These are phyloP conservation scores for Urochloa ruziziensis DNA, from an alignment of 176 grass and related monocot genomes.

Conservation along the genomic window DNA sequence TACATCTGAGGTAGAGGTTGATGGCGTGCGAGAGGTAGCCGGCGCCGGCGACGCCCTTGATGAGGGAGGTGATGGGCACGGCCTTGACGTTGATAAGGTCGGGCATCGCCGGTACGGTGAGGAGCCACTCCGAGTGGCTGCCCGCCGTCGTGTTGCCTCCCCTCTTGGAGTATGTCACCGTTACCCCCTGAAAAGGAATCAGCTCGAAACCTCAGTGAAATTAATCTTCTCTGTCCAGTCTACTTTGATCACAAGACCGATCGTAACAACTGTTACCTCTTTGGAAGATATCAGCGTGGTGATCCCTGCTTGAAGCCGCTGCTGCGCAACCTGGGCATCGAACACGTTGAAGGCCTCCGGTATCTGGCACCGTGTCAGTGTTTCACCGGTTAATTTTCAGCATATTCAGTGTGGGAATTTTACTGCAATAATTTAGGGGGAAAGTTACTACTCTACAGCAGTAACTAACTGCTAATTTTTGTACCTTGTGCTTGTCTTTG, in stretches of 20 bases:
- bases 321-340: constrained; percentile 56
- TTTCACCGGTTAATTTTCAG: too few species aligned
- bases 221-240: too few species aligned
- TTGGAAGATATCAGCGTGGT: constrained; percentile 64
- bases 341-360: constrained; percentile 91
- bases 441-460: too few species aligned
- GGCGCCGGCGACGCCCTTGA: constrained; percentile 56
- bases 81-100: constrained; percentile 80
- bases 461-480: not conserved
- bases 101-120: constrained; percentile 64
- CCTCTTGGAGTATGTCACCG: constrained; percentile 81
- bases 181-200: constrained; percentile 51
- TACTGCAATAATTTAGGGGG: not conserved
- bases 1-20: constrained; percentile 96
- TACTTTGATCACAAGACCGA: not conserved
- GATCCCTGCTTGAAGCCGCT: constrained; percentile 54
- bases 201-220: not conserved
- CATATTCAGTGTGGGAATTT: not conserved
- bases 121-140: constrained; percentile 89
- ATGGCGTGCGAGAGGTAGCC: constrained; percentile 97
- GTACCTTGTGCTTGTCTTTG: constrained; percentile 69
- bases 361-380: constrained; percentile 36
- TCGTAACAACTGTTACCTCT: constrained; percentile 26
- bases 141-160: constrained; percentile 64
- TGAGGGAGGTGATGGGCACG: constrained; percentile 84